Percentiles rank a stretch among this genome's conserved stretches.
phyloP scores from a whole-genome alignment of 2,329 filamentous ascomycete species.

The Cercospora canescens region DNA sequence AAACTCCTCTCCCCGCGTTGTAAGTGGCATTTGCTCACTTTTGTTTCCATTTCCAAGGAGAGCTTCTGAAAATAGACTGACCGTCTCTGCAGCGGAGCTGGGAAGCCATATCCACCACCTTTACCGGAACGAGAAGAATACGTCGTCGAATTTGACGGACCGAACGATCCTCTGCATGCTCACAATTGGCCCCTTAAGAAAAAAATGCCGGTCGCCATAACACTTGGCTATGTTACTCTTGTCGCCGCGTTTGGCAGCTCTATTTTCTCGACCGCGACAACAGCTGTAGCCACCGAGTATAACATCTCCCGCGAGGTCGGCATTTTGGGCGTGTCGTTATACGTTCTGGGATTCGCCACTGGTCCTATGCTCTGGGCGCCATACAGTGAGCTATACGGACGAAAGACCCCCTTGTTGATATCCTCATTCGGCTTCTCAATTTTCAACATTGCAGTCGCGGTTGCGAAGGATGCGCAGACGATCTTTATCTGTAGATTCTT shows the following conservation, averaged over 20 bases:
- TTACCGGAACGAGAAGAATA: constrained; percentile 72
- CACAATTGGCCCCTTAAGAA: constrained; percentile 83
- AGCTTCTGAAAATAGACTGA: neutral
- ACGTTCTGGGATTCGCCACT: constrained; percentile 42
- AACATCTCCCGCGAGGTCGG: constrained; percentile 43
- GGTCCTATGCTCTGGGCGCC: constrained; percentile 52
- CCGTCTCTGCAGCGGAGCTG: constrained; percentile 51
- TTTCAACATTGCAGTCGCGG: constrained; percentile 51
- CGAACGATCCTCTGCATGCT: constrained; percentile 73
- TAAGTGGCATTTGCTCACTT: neutral
- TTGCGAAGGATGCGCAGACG: constrained; percentile 40
- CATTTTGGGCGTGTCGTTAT: constrained; percentile 40
- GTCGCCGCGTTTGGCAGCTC: constrained; percentile 63
- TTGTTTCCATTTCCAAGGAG: neutral
- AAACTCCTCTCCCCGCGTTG: constrained; percentile 64
- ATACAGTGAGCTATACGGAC: constrained; percentile 44
- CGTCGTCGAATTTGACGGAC: constrained; percentile 80
- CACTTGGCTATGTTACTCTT: constrained; percentile 72
- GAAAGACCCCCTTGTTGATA: constrained; percentile 33
- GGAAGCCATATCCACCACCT: constrained; percentile 70
- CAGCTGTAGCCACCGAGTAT: constrained; percentile 44
- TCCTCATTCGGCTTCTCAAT: constrained; percentile 39
- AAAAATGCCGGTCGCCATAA: constrained; percentile 66
- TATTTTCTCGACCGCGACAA: constrained; percentile 43
- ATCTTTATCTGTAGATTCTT: constrained; percentile 42